A percentile compares a stretch with the other conserved stretches of the same genome.
phyloP scores from a whole-genome alignment of 352 stramenopile genomes.

The Phytopythium ostracodes region DNA sequence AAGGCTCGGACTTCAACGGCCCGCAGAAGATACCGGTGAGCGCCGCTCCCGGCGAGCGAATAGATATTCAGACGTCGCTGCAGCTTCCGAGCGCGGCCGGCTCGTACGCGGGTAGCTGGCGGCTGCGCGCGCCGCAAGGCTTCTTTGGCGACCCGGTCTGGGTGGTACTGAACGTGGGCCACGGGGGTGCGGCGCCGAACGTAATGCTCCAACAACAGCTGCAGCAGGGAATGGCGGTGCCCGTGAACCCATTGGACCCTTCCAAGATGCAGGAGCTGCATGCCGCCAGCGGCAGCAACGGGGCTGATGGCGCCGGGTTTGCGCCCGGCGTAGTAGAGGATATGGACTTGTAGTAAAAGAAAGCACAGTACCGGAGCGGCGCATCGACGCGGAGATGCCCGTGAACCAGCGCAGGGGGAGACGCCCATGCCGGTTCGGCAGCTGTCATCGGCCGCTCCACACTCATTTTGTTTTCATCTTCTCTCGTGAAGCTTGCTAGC shows the following conservation, averaged over 20 bases:
- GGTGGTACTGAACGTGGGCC: conserved; percentile 65
- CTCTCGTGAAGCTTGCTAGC: not conserved
- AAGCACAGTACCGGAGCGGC: not conserved
- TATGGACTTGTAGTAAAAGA: conserved; percentile 31
- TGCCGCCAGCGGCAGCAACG: conserved; percentile 6
- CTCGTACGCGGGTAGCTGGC: conserved; percentile 73
- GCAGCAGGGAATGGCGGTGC: conserved; percentile 7
- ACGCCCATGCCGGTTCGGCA: not conserved
- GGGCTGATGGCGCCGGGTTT: conserved; percentile 3
- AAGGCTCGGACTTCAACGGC: conserved; percentile 59
- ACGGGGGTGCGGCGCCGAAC: conserved; percentile 16
- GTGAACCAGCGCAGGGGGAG: not conserved
- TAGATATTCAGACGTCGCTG: conserved; percentile 60
- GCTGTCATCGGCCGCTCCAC: not conserved
- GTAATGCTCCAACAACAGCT: conserved; percentile 19
- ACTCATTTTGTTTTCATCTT: not conserved
- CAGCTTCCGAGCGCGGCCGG: conserved; percentile 52
- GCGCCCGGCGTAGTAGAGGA: conserved; percentile 31
- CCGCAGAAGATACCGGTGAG: conserved; percentile 52
- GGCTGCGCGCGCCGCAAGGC: conserved; percentile 48
- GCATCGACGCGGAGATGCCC: not conserved
- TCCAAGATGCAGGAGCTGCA: conserved; percentile 28
- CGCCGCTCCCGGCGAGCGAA: conserved; percentile 33
- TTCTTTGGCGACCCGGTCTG: conserved; percentile 80
- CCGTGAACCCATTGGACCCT: conserved; percentile 15